phyloP scores from a whole-genome alignment of 805 yeast genomes.

The Candida anglica region DNA sequence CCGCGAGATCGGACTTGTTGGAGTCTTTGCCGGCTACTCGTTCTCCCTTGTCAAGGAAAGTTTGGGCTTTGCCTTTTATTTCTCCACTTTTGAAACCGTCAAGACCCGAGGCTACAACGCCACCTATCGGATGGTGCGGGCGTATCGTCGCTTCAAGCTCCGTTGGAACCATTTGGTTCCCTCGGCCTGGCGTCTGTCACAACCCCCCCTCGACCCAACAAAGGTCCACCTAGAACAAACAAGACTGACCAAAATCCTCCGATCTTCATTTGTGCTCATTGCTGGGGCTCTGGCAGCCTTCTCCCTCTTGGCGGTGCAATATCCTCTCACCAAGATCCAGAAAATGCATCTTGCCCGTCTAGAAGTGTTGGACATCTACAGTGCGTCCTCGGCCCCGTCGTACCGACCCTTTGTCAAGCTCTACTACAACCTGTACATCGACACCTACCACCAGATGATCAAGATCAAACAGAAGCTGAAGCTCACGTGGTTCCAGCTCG shows the following conservation, averaged over 20 bases:
- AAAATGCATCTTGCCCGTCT: slow-evolving; percentile 72
- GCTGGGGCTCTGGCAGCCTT: slow-evolving; percentile 90
- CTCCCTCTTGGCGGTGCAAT: slow-evolving; percentile 71
- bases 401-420: slow-evolving; percentile 21
- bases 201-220: slow-evolving; percentile 16
- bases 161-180: too few species aligned
- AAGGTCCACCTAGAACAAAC: slow-evolving; percentile 25
- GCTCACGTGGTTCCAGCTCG: slow-evolving; percentile 57
- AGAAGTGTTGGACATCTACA: slow-evolving; percentile 71
- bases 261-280: slow-evolving; percentile 63
- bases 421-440: slow-evolving; percentile 73
- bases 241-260: slow-evolving; percentile 47
- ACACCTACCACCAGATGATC: slow-evolving; percentile 62
- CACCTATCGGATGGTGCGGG: slow-evolving; percentile 42
- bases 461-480: slow-evolving; percentile 52
- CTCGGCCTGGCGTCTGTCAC: too few species aligned
- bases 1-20: slow-evolving; percentile 69
- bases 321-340: slow-evolving; percentile 78
- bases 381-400: slow-evolving; percentile 25
- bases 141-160: slow-evolving; percentile 37
- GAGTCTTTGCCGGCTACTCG: slow-evolving; percentile 89
- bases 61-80: slow-evolving; percentile 81
- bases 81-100: slow-evolving; percentile 73
- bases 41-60: slow-evolving; percentile 74
- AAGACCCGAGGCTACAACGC: slow-evolving; percentile 62